Base-by-base conservation (phyloP, 83 land plant species). In the Larix sibirica region DNA sequence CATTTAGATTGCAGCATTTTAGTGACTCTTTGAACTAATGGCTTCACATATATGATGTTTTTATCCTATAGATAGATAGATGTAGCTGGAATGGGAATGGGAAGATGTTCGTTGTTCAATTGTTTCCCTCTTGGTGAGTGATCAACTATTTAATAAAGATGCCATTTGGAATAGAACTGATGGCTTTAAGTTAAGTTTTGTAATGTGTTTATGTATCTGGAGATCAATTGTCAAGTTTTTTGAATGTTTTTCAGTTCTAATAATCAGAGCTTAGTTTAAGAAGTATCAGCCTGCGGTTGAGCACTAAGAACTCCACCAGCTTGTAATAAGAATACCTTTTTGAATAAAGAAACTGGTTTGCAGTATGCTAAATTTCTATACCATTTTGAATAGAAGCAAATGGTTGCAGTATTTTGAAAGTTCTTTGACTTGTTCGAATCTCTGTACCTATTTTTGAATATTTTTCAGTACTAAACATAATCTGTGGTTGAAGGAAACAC, bases 1-100 rank as follows among this genome's bases (percentile, higher is more conserved):
- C 77, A 44, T 73, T 50, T 40, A 24, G 77, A 44, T 44, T 73
- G 77, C 77, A 73, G 20, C 9, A 38, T 38, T 71, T 73, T 73
- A 33, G 6, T 47, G 56, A 73, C 3, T 21, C 58, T 12, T 21
- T 4, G 70, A 26, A 66, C 5, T 10, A 50, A 36, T 31, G 13
- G 9, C 16, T 66, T 66, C 36, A 28, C 36, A 66, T n/a, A 23
- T 26, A 66, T 23, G 9, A 23, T 26, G 31, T 23, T 4, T 26
- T 2, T 66, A 26, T 66, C 14, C 12, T 9, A n/a, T n/a, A n/a
- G n/a, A 31, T 66, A 31, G 33, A 66, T 12, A 14, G 14, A 66
- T 66, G 13, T 3, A 23, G 36, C 31, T 26, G 36, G 14, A 66
- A n/a, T n/a, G n/a, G n/a, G n/a, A n/a, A n/a, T 42, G 18, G 56